A percentile compares a stretch with the other conserved stretches of the same genome.
Evolutionary conservation across 768 basidiomycete species (phyloP).

Genomic region (Mycena albidolilacea): DNA sequence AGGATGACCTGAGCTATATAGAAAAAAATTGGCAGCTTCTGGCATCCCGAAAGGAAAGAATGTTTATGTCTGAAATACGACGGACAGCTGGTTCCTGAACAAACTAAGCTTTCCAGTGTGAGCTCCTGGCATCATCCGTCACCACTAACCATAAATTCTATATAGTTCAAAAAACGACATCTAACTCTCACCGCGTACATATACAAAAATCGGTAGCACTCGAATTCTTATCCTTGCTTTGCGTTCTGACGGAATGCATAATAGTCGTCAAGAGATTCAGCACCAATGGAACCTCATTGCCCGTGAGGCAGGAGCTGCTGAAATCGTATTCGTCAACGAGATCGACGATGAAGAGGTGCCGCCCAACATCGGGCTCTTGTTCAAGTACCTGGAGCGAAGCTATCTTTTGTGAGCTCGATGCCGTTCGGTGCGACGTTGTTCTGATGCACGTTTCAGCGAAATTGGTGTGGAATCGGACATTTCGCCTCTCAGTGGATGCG

Average conservation of each 20-base stretch:
- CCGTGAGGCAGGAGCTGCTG: conserved; percentile 1
- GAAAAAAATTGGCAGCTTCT: background rate
- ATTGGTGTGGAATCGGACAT: too few relatives aligned
- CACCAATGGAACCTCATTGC: conserved; percentile 18
- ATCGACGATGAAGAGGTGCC: conserved; percentile 34
- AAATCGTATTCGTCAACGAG: conserved; percentile 34
- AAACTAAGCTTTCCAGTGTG: background rate
- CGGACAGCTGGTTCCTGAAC: background rate
- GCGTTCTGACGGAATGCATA: background rate
- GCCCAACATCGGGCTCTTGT: conserved; percentile 8
- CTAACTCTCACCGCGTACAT: background rate
- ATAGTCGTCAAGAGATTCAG: conserved; percentile 3
- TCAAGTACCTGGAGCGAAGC: conserved; percentile 30
- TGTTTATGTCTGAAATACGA: background rate
- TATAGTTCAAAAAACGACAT: background rate
- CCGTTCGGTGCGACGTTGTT: background rate
- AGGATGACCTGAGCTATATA: background rate
- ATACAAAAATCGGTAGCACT: background rate
- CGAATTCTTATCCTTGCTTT: conserved; percentile 1
- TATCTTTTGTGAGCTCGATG: background rate
- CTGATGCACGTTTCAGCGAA: too few relatives aligned
- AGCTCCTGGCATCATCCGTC: background rate
- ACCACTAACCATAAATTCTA: too few relatives aligned
- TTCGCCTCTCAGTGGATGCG: too few relatives aligned
- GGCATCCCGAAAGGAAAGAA: background rate